A percentile compares a stretch with the other conserved stretches of the same genome.
Conservation (phyloP, 139 green algal genomes). For the Pseudopediastrum boryanum region DNA sequence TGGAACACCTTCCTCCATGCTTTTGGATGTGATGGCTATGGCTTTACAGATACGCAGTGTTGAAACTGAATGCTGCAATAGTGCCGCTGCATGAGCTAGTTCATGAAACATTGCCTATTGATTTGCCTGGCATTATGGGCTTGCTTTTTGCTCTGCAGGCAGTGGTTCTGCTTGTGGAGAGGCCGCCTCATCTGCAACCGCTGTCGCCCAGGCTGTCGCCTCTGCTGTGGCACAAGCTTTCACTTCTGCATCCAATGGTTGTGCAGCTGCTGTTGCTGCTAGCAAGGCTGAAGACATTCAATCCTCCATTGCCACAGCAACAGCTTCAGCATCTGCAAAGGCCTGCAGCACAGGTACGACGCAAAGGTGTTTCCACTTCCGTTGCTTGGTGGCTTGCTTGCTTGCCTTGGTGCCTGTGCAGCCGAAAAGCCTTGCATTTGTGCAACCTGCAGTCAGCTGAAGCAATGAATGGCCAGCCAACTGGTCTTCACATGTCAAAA, state of each 20-base stretch:
- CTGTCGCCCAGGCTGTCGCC: slow-evolving; percentile 18
- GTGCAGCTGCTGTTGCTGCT: slow-evolving; percentile 7
- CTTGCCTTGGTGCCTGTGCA: too few species aligned
- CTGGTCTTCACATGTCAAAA: too few species aligned
- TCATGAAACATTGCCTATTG: too few species aligned
- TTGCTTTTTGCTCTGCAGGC: slow-evolving; percentile 19
- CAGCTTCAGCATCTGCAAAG: neutral
- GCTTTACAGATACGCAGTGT: too few species aligned
- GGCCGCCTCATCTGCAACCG: neutral
- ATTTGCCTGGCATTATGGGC: too few species aligned
- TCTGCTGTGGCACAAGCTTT: slow-evolving; percentile 8
- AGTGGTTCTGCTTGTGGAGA: slow-evolving; percentile 6
- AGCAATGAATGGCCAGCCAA: too few species aligned
- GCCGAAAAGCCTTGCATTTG: too few species aligned
- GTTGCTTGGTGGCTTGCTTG: neutral
- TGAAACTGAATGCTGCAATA: too few species aligned
- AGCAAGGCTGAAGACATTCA: slow-evolving; percentile 5
- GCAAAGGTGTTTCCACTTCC: neutral
- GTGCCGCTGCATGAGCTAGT: too few species aligned
- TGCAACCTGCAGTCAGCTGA: too few species aligned
- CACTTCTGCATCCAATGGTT: slow-evolving; percentile 16
- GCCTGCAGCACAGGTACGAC: slow-evolving; percentile 19
- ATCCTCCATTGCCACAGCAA: neutral
- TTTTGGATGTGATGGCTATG: too few species aligned
- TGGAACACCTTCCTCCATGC: too few species aligned